These are phyloP conservation scores for Tricholomella constricta DNA, from an alignment of 768 basidiomycete genomes.

Conservation along the genomic window DNA sequence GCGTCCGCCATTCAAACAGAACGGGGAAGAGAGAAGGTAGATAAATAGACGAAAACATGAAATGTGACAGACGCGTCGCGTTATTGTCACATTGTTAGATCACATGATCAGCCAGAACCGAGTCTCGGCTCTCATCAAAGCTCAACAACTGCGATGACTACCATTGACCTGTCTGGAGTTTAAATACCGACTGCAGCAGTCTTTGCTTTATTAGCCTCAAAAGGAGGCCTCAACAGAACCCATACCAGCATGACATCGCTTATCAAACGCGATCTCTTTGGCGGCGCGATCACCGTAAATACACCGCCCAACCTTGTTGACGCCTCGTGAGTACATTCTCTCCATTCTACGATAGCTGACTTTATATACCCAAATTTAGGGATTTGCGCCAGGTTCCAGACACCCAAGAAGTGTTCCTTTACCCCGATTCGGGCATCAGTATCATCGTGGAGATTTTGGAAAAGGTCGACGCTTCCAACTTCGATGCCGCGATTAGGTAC, in stretches of 20 bases:
- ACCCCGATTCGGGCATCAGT: conserved; percentile 65
- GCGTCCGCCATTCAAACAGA: conserved; percentile 33
- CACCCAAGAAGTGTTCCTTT: conserved; percentile 91
- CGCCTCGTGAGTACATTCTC: conserved; percentile 68
- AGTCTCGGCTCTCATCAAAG: too few species aligned
- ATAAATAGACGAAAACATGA: not conserved
- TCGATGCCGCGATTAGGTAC: conserved; percentile 65
- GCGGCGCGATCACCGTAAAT: conserved; percentile 74
- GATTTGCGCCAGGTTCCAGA: conserved; percentile 85
- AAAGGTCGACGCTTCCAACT: conserved; percentile 59
- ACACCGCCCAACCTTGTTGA: conserved; percentile 68
- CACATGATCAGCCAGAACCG: conserved; percentile 27
- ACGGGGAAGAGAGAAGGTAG: too few species aligned
- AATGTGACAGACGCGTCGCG: conserved; percentile 29
- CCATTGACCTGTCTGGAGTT: not conserved
- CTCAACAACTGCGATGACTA: not conserved
- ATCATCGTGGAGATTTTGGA: conserved; percentile 85
- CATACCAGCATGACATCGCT: conserved; percentile 18
- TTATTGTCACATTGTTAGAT: conserved; percentile 17
- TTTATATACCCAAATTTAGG: conserved; percentile 26
- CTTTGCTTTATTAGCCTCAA: too few species aligned
- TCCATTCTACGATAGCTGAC: not conserved
- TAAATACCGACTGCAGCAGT: not conserved
- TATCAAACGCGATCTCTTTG: conserved; percentile 65
- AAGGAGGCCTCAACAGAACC: not conserved